phyloP scores from a whole-genome alignment of 805 yeast genomes.

The Pichia manshurica region DNA sequence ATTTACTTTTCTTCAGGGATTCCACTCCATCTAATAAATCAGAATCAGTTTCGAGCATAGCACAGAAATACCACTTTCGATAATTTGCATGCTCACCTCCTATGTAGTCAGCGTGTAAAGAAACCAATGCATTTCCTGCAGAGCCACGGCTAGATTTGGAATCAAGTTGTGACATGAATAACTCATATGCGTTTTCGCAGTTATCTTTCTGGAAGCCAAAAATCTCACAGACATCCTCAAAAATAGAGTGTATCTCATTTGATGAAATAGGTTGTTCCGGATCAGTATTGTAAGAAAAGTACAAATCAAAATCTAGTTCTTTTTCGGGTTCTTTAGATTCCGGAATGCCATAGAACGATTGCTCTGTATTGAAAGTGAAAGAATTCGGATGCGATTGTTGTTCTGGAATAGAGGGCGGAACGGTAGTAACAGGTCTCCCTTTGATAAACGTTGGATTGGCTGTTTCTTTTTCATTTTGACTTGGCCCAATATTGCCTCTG shows the following conservation, averaged over 20 bases:
- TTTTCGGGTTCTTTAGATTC: slow-evolving; percentile 5
- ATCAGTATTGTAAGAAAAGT: slow-evolving; percentile 55
- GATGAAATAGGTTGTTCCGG: slow-evolving; percentile 68
- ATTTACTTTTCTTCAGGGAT: slow-evolving; percentile 50
- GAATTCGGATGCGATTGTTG: background rate
- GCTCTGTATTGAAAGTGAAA: background rate
- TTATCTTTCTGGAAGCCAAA: slow-evolving; percentile 87
- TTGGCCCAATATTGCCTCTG: background rate
- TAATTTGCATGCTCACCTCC: slow-evolving; percentile 88
- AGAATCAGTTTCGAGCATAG: slow-evolving; percentile 72
- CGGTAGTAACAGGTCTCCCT: too few relatives aligned
- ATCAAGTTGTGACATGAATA: slow-evolving; percentile 72
- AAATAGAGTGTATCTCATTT: slow-evolving; percentile 55
- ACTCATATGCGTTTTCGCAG: slow-evolving; percentile 74
- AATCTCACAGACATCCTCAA: slow-evolving; percentile 48
- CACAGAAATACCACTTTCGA: slow-evolving; percentile 88
- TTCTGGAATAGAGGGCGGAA: too few relatives aligned
- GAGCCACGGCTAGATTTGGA: slow-evolving; percentile 79
- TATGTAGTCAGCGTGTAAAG: slow-evolving; percentile 84
- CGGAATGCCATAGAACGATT: background rate
- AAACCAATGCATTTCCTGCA: slow-evolving; percentile 62
- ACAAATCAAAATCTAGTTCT: slow-evolving; percentile 33
- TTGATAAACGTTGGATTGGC: too few relatives aligned
- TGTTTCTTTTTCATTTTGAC: background rate
- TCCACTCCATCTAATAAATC: slow-evolving; percentile 54